Percentiles rank a stretch among this genome's conserved stretches.
These are phyloP conservation scores for Raffaelea arxii DNA, from an alignment of 2,329 filamentous ascomycete species.

Conservation along the genomic window DNA sequence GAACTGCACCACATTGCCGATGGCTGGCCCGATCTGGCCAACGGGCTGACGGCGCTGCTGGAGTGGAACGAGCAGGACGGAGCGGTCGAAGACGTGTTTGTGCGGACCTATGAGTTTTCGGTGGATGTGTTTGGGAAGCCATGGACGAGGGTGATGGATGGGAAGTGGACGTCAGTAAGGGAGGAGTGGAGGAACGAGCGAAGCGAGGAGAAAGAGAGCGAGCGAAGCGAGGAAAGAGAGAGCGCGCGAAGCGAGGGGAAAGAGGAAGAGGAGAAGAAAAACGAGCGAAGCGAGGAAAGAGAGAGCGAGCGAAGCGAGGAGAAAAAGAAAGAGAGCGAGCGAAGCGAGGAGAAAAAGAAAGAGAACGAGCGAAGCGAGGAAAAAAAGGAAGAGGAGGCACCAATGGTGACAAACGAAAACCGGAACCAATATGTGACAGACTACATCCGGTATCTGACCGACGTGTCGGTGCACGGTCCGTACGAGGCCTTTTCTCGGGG, in stretches of 20 bases:
- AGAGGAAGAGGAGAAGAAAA: background rate
- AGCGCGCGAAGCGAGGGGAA: conserved; percentile 13
- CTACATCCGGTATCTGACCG: conserved; percentile 76
- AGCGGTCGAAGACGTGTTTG: conserved; percentile 70
- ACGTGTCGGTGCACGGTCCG: conserved; percentile 67
- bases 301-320: conserved; percentile 5
- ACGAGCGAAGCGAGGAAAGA: background rate
- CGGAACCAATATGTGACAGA: conserved; percentile 69
- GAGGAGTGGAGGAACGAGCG: conserved; percentile 11
- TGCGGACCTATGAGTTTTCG: conserved; percentile 80
- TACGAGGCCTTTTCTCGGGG: conserved; percentile 72
- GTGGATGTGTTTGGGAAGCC: conserved; percentile 47
- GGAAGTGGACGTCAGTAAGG: conserved; percentile 2
- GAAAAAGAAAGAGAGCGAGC: background rate
- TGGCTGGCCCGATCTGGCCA: conserved; percentile 76
- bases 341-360: conserved; percentile 5
- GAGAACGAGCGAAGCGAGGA: conserved; percentile 13
- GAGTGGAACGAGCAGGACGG: conserved; percentile 69
- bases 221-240: background rate
- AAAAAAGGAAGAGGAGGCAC: conserved; percentile 37
- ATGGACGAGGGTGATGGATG: conserved; percentile 46
- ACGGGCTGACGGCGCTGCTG: conserved; percentile 61
- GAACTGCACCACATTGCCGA: conserved; percentile 70
- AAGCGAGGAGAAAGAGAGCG: conserved; percentile 5
- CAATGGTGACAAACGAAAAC: conserved; percentile 73